These are phyloP conservation scores for Santalum album DNA, from an alignment of 164 flowering plant species.

Conservation along the genomic window DNA sequence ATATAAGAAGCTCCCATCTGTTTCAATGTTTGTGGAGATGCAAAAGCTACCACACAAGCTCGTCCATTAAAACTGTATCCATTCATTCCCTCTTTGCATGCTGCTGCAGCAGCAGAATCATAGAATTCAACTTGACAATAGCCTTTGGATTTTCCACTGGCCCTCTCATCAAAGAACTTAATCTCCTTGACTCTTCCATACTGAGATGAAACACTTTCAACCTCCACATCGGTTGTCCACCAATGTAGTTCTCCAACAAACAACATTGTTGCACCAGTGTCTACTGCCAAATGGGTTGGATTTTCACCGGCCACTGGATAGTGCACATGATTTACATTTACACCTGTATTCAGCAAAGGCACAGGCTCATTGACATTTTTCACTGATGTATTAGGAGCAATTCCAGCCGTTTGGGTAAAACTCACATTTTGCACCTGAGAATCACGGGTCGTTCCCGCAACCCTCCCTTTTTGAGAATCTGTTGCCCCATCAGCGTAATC, in stretches of 20 bases:
- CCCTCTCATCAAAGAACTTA: slow-evolving; percentile 66
- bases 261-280: slow-evolving; percentile 50
- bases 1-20: slow-evolving; percentile 55
- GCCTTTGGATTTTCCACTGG: slow-evolving; percentile 76
- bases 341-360: slow-evolving; percentile 21
- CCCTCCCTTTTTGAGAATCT: slow-evolving; percentile 26
- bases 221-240: slow-evolving; percentile 84
- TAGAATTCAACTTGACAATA: slow-evolving; percentile 76
- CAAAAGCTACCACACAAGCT: slow-evolving; percentile 71
- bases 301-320: slow-evolving; percentile 28
- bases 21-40: slow-evolving; percentile 52
- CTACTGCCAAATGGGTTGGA: slow-evolving; percentile 24
- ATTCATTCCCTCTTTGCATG: slow-evolving; percentile 68
- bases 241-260: slow-evolving; percentile 71
- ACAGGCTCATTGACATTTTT: slow-evolving; percentile 16
- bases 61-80: slow-evolving; percentile 57
- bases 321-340: slow-evolving; percentile 23
- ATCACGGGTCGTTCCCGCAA: slow-evolving; percentile 21
- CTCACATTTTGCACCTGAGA: slow-evolving; percentile 32
- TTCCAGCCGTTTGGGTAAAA: slow-evolving; percentile 31
- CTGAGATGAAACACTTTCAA: slow-evolving; percentile 45
- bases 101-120: slow-evolving; percentile 47
- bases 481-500: slow-evolving; percentile 24
- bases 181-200: slow-evolving; percentile 65
- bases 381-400: slow-evolving; percentile 12